Evolutionary conservation across 148 eudicot species (phyloP), one percentile per base, ranked within the genome.

Genomic region (Bassia scoparia): DNA sequence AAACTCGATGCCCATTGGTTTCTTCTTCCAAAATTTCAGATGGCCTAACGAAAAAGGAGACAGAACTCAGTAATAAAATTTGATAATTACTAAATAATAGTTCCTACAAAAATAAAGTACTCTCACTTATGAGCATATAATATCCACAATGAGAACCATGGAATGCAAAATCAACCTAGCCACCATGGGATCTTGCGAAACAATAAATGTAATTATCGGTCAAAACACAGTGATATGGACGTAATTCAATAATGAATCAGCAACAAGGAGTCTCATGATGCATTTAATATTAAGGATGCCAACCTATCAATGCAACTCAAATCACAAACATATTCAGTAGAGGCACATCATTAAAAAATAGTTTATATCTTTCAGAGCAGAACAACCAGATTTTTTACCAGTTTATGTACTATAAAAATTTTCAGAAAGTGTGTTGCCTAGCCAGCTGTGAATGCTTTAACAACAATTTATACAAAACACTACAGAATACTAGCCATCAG

Each of bases 21-120:
- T 91, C 85, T 95, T 95, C 93, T 95, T 95, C 99, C 99, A 95
- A 78, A 95, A 95, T 79, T 95, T 95, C 79, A 95, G 76, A 75
- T 95, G 99, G 63, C 99, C 99, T 95, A 76, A 38, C 16, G 64
- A 52, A 68, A 72, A 55, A 37, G 29, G 41, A 63, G 58, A n/a
- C n/a, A n/a, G n/a, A n/a, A n/a, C n/a, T 74, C 49, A 79, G 60
- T 35, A 66, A 50, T 17, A 16, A 5, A 38, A 59, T 49, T 11
- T 7, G 23, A 29, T 33, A 67, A 26, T n/a, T 15, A 48, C 7
- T 2, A 34, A 8, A n/a, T 48, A 16, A 26, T 63, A 14, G 31
- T 43, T 24, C 18, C 46, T 20, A 62, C 20, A 37, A 5, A 23
- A 3, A 24, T 35, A 12, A 7, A 64, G n/a, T 64, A 8, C 18